Base-by-base conservation (phyloP, 805 yeast species). In the Sporopachydermia quercuum region DNA sequence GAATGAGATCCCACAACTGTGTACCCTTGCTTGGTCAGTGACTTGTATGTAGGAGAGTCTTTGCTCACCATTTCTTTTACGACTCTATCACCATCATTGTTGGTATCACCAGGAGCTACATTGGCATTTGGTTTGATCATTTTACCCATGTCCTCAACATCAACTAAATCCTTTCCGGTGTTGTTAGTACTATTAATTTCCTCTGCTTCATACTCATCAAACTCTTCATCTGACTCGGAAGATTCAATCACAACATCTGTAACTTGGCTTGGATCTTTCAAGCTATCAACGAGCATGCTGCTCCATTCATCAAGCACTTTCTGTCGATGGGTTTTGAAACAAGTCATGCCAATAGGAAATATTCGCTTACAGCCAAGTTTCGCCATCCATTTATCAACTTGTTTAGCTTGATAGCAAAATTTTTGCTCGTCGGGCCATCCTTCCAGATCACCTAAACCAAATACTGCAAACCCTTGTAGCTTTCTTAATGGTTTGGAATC, bases 1-100 rank as follows among this genome's bases (percentile, higher is more conserved):
- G 95, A 84, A 51, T 86, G 96, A 0, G 93, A 76, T 3, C 96
- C 96, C 34, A 86, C 94, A 45, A 86, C 76, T 0, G 93, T 81
- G 50, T 86, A 86, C 1, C 96, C 96, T 60, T 86, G 96, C 51
- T 86, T 86, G 0, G 96, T 87, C 40, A 86, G 65, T 4, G 91
- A 77, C 45, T 81, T 82, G 57, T 65, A 86, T 1, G 96, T 86
- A 18, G 95, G 96, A 1, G 94, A 82, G 47, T 80, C 77, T 47
- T 78, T 71, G 3, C 94, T 84, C 36, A 86, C 94, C 96, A 86
- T 86, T 56, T 83, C 74, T 54, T 86, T 86, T 33, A 62, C 57
- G 16, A 58, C 62, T 52, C 61, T 46, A 13, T 53, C 46, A 16
- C 46, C 37, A 27, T 42, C 8, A 8, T 23, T 8, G 8, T 8